Evolutionary conservation across 2,329 filamentous ascomycete species (phyloP).

Genomic region (Tolypocladium pustulatum): DNA sequence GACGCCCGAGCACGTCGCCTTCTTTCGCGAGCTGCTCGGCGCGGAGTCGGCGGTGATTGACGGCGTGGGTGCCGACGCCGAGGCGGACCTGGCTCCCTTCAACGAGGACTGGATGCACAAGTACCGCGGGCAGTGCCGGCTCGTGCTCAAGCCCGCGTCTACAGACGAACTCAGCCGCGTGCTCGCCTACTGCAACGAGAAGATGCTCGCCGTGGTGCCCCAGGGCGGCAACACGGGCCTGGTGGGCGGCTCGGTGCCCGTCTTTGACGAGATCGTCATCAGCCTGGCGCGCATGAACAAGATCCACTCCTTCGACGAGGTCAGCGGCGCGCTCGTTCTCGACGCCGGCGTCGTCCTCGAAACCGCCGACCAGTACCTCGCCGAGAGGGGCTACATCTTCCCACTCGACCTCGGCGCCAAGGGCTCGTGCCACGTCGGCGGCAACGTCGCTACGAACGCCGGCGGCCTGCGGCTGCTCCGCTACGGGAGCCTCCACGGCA

Average conservation of each 20-base stretch:
- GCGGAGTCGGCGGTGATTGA: constrained; percentile 73
- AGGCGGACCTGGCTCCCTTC: constrained; percentile 80
- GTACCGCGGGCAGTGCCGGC: constrained; percentile 78
- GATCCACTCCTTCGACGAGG: constrained; percentile 85
- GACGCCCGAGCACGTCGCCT: constrained; percentile 67
- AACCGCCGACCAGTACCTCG: constrained; percentile 75
- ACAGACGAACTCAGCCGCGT: constrained; percentile 87
- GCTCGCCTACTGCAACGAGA: constrained; percentile 89
- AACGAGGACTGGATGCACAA: constrained; percentile 99
- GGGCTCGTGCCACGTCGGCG: constrained; percentile 91
- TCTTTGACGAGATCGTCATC: constrained; percentile 97
- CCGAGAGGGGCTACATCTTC: constrained; percentile 78
- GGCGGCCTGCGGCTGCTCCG: constrained; percentile 81
- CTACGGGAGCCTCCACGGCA: constrained; percentile 92
- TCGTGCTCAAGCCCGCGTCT: constrained; percentile 77
- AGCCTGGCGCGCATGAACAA: constrained; percentile 84
- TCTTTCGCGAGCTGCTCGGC: constrained; percentile 75
- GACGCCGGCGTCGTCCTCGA: constrained; percentile 91
- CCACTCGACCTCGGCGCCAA: constrained; percentile 96
- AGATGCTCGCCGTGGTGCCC: constrained; percentile 84
- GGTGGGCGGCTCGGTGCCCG: constrained; percentile 88
- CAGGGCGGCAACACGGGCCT: constrained; percentile 96
- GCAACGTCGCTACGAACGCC: constrained; percentile 92
- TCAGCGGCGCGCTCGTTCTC: constrained; percentile 79
- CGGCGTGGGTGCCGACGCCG: constrained; percentile 57